Evolutionary conservation across 495 filamentous ascomycete species (phyloP), one percentile per base, ranked within the genome.

Genomic region (Trichoderma orchidacearum): DNA sequence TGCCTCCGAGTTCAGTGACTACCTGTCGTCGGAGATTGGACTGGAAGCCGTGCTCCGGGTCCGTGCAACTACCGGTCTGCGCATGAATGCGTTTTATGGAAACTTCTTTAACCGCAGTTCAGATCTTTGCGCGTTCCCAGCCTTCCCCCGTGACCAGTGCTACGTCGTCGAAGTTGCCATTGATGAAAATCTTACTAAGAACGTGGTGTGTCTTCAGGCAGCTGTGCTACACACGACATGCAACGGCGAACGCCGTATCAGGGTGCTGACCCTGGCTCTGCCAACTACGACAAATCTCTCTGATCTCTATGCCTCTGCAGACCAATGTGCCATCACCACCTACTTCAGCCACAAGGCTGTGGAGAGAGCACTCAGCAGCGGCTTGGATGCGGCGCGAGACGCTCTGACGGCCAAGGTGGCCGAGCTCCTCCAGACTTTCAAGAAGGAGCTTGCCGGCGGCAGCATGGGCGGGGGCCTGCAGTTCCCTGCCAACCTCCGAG

Each of bases 111-210:
- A 97, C 72, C 81, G 93, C 56, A 91, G 86, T 64, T 95, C 90
- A 17, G 94, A 98, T 72, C 84, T 98, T 51, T 96, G 92, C 66
- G 92, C 92, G 23, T 97, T 97, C 78, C 92, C 92, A 1, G 93
- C 94, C 5, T 96, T 98, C 76, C 93, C 93, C 18, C 83, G 93
- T 65, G 93, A 98, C 65, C 93, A 98, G 65, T 87, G 86, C 50
- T 98, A 97, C 66, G 93, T 97, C n/a, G 93, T 98, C 32, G 93
- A 98, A 66, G 94, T 98, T 55, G 92, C 93, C 7, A 96, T 98
- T 59, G 93, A 98, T 68, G 93, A 98, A 72, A 88, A 82, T 32
- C 74, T 98, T 56, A 83, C 83, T n/a, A 95, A 95, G 70, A 85
- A 85, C n/a, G 84, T 92, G 56, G 86, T 96, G 21, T 96, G 90